Base-by-base conservation (phyloP, 2,329 filamentous ascomycete genomes). In the Penicillium sp. region DNA sequence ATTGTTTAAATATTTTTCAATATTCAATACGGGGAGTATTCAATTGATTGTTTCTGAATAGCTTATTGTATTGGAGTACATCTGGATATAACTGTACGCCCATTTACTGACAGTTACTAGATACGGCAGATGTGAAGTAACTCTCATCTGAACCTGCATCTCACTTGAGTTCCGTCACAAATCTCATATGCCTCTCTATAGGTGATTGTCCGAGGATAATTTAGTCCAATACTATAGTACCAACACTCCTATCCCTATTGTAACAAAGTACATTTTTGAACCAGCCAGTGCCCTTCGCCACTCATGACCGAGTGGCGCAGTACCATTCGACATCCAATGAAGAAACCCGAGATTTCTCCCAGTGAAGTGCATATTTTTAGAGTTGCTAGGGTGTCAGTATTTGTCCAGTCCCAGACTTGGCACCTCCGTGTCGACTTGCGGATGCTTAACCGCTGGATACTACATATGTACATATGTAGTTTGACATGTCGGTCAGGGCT, bases 221-320 rank as follows among this genome's bases (percentile, higher is more conserved):
- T 8, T 24, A 22, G 9, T 46, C 5, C 9, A 14, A 32, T 45
- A 32, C 26, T 20, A 45, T 34, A 18, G 44, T 34, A 34, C 29
- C 5, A 34, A 9, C 29, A 34, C 31, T 24, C 9, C 44, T n/a
- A 35, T 46, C 18, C 44, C 10, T 10, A 9, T 26, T 22, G 29
- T 32, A 45, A 45, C 8, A 22, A 20, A 29, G 26, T 29, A 29
- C 6, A 18, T 29, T 14, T 10, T 44, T 20, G 26, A 44, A 32
- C 26, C 43, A 20, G n/a, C 26, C 32, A 16, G 46, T 22, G 14
- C 37, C 18, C 14, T 43, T 57, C 39, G 55, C 55, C 55, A 57
- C 50, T 32, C 22, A 47, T 44, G 32, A 39, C 34, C 37, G 11
- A 53, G 55, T 57, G 55, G 55, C 55, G 55, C 38, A 57, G 44